A percentile compares a stretch with the other conserved stretches of the same genome.
Conservation (phyloP, 2,329 filamentous ascomycete genomes). For the Xylaria digitata region DNA sequence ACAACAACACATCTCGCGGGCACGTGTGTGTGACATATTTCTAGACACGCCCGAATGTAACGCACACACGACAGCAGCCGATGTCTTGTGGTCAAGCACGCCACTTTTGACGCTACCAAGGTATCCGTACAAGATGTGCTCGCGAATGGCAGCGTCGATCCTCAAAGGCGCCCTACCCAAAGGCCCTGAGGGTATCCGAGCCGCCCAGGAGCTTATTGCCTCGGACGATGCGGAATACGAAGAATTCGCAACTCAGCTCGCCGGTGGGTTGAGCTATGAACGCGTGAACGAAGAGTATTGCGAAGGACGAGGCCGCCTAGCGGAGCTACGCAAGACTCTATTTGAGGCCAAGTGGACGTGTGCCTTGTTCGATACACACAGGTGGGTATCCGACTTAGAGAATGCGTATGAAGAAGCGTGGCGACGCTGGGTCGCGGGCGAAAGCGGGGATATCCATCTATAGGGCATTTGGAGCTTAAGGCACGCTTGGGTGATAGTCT, state of each 20-base stretch:
- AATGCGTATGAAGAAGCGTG: constrained; percentile 89
- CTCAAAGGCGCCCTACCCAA: constrained; percentile 88
- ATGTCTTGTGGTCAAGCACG: constrained; percentile 96
- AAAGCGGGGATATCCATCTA: constrained; percentile 94
- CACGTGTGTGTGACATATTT: constrained; percentile 92
- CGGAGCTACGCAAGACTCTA: constrained; percentile 81
- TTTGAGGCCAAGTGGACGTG: constrained; percentile 88
- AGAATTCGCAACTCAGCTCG: constrained; percentile 76
- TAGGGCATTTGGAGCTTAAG: constrained; percentile 27
- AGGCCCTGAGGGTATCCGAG: constrained; percentile 71
- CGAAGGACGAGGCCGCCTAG: constrained; percentile 74
- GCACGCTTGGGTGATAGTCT: constrained; percentile 14
- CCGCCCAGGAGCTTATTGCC: constrained; percentile 81
- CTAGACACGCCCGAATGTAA: constrained; percentile 98
- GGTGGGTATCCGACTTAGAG: constrained; percentile 93
- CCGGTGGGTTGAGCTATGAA: constrained; percentile 70
- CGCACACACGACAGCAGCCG: constrained; percentile 95
- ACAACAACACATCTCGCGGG: constrained; percentile 90
- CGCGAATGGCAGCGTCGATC: constrained; percentile 96
- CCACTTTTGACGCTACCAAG: constrained; percentile 89
- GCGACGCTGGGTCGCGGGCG: constrained; percentile 84
- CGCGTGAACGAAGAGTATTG: constrained; percentile 58
- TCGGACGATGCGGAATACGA: constrained; percentile 86
- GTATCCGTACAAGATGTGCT: constrained; percentile 99
- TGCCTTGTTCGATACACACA: constrained; percentile 87